A percentile compares a stretch with the other conserved stretches of the same genome.
phyloP scores from a whole-genome alignment of 768 basidiomycete species.

The Phanerodontia chrysosporium region DNA sequence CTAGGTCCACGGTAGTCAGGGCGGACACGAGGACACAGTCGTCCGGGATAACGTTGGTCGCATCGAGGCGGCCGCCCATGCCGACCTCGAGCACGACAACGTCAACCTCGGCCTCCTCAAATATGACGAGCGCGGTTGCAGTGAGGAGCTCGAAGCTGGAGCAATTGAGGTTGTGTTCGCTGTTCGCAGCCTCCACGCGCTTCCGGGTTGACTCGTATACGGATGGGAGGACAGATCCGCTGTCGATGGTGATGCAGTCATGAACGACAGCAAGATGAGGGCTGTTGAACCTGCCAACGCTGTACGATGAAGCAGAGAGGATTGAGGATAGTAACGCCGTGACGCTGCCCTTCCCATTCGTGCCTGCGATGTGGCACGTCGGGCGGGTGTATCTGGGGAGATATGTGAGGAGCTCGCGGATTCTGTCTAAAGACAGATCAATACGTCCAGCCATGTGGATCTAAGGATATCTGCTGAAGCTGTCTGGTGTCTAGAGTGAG shows the following conservation, averaged over 20 bases:
- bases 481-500: too few species aligned
- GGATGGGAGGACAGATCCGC: constrained; percentile 41
- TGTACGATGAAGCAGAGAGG: constrained; percentile 49
- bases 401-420: constrained; percentile 45
- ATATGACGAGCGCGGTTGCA: constrained; percentile 70
- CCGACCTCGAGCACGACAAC: constrained; percentile 89
- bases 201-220: constrained; percentile 45
- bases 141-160: constrained; percentile 86
- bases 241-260: constrained; percentile 74
- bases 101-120: constrained; percentile 69
- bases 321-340: constrained; percentile 79
- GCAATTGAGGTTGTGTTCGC: constrained; percentile 39
- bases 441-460: constrained; percentile 41
- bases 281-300: constrained; percentile 83
- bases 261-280: constrained; percentile 80
- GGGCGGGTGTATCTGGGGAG: constrained; percentile 69
- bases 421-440: constrained; percentile 61
- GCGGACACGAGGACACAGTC: constrained; percentile 69
- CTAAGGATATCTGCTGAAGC: not conserved
- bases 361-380: constrained; percentile 88
- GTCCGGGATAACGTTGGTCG: constrained; percentile 85
- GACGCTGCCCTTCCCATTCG: constrained; percentile 96
- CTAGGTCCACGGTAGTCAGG: constrained; percentile 83
- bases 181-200: constrained; percentile 47
- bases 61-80: constrained; percentile 89